Evolutionary conservation across 352 stramenopile genomes (phyloP), one percentile per base, ranked within the genome.

Genomic region (Phytophthora pinifolia): DNA sequence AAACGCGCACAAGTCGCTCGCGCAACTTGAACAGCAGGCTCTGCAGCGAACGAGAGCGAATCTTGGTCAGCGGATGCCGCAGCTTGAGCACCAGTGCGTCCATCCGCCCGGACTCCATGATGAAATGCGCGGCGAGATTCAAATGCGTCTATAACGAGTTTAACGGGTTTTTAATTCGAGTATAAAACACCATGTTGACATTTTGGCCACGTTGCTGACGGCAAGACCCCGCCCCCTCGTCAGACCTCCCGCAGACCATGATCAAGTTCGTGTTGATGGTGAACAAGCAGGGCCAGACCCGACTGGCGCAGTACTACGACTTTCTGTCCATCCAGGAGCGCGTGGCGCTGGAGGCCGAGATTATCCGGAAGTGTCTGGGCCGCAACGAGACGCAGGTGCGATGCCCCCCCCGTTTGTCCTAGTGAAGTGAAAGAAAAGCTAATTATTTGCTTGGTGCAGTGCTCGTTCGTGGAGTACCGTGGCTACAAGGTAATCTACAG

Each of bases 251-350:
- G 50, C 9, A 46, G 49, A 61, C 32, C 46, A 98, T 97, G 90
- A 97, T 98, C 65, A 96, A 98, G 77, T 98, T 98, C 66, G 84
- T 98, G 48, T 63, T 98, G 38, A 97, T 98, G 90, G 94, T 98
- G 52, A 98, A 99, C 78, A 99, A 99, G 80, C 97, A 99, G 72
- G 98, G 98, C 36, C 98, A 99, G 81, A 99, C 97, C 44, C 90
- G 98, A n/a, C 84, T 99, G 46, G 98, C 97, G 6, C 97, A 97
- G 51, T 99, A 99, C 78, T 99, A 99, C 69, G 96, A 99, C 83
- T 99, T 98, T 83, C 86, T 99, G 48, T 91, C 92, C 29, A 99
- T 99, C 75, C 92, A 98, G 54, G 97, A 99, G 76, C 87, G 97
- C 56, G 94, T 98, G 14, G 97, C 97, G 29, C 77, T 99, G 20